A percentile compares a stretch with the other conserved stretches of the same genome.
Evolutionary conservation across 1,139 yeast species (phyloP).

Genomic region (Blastobotrys elegans): DNA sequence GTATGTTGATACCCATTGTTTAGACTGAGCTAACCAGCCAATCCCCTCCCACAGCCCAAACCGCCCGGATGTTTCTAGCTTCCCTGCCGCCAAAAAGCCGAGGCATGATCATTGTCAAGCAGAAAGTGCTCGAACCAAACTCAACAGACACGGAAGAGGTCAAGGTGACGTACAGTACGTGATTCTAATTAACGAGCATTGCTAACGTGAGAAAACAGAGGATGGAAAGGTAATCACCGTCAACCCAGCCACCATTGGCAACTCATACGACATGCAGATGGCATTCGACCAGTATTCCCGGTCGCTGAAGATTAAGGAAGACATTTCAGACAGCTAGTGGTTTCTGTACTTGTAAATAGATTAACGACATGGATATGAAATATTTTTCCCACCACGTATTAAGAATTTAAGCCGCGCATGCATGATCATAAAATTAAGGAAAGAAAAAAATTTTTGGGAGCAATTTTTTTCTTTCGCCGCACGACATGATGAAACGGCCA

Average conservation of each 20-base stretch:
- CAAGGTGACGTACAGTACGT: slow-evolving; percentile 61
- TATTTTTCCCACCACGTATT: too few relatives aligned
- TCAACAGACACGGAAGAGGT: slow-evolving; percentile 54
- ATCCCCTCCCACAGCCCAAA: slow-evolving; percentile 50
- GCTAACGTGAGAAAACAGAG: slow-evolving; percentile 34
- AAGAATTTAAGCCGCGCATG: too few relatives aligned
- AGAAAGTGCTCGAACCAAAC: slow-evolving; percentile 26
- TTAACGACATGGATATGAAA: too few relatives aligned
- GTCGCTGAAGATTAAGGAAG: slow-evolving; percentile 49
- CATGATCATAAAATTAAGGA: too few relatives aligned
- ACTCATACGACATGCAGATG: slow-evolving; percentile 33
- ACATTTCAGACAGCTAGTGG: slow-evolving; percentile 20
- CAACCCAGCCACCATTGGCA: slow-evolving; percentile 51
- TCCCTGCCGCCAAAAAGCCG: slow-evolving; percentile 60
- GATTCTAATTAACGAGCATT: background rate
- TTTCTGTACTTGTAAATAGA: too few relatives aligned
- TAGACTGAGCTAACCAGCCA: background rate
- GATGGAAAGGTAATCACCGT: slow-evolving; percentile 69
- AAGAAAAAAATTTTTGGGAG: slow-evolving; percentile 37
- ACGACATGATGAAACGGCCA: slow-evolving; percentile 1
- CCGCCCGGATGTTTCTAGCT: slow-evolving; percentile 75
- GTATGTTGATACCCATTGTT: slow-evolving; percentile 34
- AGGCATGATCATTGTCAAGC: slow-evolving; percentile 27
- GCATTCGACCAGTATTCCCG: slow-evolving; percentile 53
- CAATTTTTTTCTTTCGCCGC: background rate